Conservation (phyloP, 106 monocot genomes). For the Triglochin maritima region DNA sequence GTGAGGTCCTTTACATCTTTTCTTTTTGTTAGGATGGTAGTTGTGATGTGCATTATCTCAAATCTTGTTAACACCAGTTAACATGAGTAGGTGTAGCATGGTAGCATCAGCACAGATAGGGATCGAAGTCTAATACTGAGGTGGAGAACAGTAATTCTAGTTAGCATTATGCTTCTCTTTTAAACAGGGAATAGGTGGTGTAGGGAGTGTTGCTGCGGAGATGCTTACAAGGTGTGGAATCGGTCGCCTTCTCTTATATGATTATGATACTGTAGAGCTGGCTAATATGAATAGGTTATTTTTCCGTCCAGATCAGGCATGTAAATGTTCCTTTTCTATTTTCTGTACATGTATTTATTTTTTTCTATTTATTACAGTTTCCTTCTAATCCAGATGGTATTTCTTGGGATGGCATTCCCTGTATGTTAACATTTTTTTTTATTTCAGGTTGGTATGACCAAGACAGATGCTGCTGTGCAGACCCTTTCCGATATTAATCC, state of each 20-base stretch:
- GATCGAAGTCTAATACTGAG: no score
- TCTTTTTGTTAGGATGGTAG: no score
- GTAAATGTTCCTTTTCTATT: constrained; percentile 6
- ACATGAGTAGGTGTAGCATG: no score
- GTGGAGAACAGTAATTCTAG: no score
- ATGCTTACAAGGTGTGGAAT: constrained; percentile 97
- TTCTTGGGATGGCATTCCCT: not conserved
- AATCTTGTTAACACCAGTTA: no score
- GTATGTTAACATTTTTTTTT: constrained; percentile 3
- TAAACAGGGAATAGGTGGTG: constrained; percentile 88
- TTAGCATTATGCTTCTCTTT: not conserved
- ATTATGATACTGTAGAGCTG: constrained; percentile 92
- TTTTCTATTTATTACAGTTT: not conserved
- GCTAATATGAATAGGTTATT: constrained; percentile 98
- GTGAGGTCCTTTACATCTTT: no score
- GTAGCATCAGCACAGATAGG: no score
- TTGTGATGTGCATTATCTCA: no score
- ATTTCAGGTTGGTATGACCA: constrained; percentile 91
- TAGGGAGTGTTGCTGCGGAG: constrained; percentile 96
- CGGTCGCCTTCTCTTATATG: constrained; percentile 89
- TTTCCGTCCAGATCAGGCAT: constrained; percentile 98
- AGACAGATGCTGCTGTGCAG: constrained; percentile 97
- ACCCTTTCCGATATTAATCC: constrained; percentile 94
- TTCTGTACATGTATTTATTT: not conserved
- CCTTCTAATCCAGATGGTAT: not conserved